These are phyloP conservation scores for Diaporthe eres DNA, from an alignment of 2,329 filamentous ascomycete species.

Conservation along the genomic window DNA sequence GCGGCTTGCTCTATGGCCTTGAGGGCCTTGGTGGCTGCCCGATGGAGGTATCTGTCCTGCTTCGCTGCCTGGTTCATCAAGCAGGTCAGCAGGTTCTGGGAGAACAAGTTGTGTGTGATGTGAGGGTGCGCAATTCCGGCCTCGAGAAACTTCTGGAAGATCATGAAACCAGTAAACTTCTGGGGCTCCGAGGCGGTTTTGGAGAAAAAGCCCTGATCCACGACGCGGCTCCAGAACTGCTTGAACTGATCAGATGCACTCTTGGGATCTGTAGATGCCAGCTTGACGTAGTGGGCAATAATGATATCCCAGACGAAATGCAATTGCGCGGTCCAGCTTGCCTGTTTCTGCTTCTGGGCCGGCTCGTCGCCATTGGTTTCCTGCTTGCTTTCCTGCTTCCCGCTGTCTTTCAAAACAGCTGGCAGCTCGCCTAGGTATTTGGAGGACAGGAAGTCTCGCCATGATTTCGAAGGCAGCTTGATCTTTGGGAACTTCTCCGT, in stretches of 20 bases:
- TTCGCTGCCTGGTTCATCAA: constrained; percentile 87
- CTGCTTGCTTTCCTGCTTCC: constrained; percentile 66
- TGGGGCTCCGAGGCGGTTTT: constrained; percentile 86
- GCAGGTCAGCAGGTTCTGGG: constrained; percentile 84
- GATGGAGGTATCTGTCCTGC: constrained; percentile 83
- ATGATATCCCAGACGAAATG: constrained; percentile 92
- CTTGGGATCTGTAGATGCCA: constrained; percentile 49
- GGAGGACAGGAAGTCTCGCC: constrained; percentile 81
- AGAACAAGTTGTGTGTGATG: constrained; percentile 77
- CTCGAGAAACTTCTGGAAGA: constrained; percentile 83
- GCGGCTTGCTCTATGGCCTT: constrained; percentile 77
- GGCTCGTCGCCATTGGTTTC: constrained; percentile 59
- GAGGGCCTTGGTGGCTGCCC: constrained; percentile 82
- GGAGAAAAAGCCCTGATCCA: constrained; percentile 90
- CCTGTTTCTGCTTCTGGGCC: constrained; percentile 68
- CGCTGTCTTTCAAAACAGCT: constrained; percentile 84
- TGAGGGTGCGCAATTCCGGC: constrained; percentile 62
- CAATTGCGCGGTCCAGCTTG: constrained; percentile 83
- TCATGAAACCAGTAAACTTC: constrained; percentile 91
- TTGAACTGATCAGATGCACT: constrained; percentile 68
- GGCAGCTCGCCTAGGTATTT: constrained; percentile 79
- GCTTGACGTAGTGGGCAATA: constrained; percentile 66
- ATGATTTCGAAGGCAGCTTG: constrained; percentile 77
- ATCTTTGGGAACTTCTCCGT: constrained; percentile 74
- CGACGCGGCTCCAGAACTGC: constrained; percentile 87